Percentiles rank a stretch among this genome's conserved stretches.
phyloP scores from a whole-genome alignment of 495 filamentous ascomycete species.

The Penicillium macrosclerotiorum region DNA sequence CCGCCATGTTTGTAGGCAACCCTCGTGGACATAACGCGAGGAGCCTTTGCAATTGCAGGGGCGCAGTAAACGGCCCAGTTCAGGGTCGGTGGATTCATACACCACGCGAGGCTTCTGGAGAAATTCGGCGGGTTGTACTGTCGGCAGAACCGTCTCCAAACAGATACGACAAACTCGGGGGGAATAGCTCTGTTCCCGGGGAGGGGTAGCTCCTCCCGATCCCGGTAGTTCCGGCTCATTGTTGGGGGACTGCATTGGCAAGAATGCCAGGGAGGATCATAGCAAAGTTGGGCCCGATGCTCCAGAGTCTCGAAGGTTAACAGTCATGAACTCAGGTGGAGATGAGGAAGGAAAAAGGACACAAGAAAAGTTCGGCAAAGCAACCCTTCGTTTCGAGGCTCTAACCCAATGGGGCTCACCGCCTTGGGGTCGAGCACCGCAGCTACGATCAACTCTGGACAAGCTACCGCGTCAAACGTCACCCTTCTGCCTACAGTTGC shows the following conservation, averaged over 20 bases:
- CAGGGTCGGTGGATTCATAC: slow-evolving; percentile 73
- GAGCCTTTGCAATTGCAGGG: slow-evolving; percentile 93
- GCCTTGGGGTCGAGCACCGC: slow-evolving; percentile 33
- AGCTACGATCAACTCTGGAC: slow-evolving; percentile 6
- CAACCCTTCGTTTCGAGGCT: slow-evolving; percentile 2
- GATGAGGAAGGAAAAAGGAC: slow-evolving; percentile 3
- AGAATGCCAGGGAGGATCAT: neutral
- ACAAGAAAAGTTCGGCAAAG: slow-evolving; percentile 3
- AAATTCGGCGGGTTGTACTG: slow-evolving; percentile 64
- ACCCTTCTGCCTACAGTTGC: slow-evolving; percentile 28
- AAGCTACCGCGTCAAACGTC: slow-evolving; percentile 31
- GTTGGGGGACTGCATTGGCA: slow-evolving; percentile 12
- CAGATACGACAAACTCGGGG: slow-evolving; percentile 89
- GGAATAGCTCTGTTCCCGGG: slow-evolving; percentile 49
- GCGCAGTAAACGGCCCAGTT: slow-evolving; percentile 76
- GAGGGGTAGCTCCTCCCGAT: slow-evolving; percentile 4
- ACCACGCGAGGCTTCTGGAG: slow-evolving; percentile 63
- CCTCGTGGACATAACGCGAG: slow-evolving; percentile 91
- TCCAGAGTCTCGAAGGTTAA: too few relatives aligned
- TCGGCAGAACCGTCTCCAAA: slow-evolving; percentile 78
- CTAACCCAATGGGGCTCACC: slow-evolving; percentile 28
- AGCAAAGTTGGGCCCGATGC: neutral
- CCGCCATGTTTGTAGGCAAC: slow-evolving; percentile 87
- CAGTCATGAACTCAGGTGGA: too few relatives aligned
- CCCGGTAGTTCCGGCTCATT: slow-evolving; percentile 14